Percentiles rank a stretch among this genome's conserved stretches.
phyloP scores from a whole-genome alignment of 352 stramenopile species.

The Pythium rhizo-oryzae region DNA sequence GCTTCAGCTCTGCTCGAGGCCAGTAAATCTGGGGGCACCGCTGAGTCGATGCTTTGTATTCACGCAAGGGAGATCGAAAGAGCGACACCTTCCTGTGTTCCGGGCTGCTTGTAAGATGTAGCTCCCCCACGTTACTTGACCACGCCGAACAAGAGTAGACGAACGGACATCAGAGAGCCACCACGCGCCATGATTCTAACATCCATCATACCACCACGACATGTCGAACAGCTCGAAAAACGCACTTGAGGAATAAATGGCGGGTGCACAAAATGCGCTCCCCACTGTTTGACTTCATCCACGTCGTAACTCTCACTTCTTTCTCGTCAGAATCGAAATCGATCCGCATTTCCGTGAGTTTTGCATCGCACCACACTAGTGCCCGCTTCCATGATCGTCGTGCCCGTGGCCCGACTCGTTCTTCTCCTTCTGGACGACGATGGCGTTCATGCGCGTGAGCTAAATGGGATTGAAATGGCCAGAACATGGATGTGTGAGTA shows the following conservation, averaged over 20 bases:
- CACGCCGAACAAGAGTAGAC: too few species aligned
- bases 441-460: conserved; percentile 85
- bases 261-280: background rate
- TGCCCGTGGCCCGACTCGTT: conserved; percentile 50
- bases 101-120: too few species aligned
- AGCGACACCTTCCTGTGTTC: too few species aligned
- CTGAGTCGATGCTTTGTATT: too few species aligned
- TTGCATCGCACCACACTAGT: conserved; percentile 13
- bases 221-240: background rate
- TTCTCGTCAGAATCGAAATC: conserved; percentile 6
- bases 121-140: too few species aligned
- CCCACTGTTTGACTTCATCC: background rate
- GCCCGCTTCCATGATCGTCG: conserved; percentile 41
- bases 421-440: conserved; percentile 80
- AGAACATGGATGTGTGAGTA: conserved; percentile 2
- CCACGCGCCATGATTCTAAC: too few species aligned
- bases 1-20: too few species aligned
- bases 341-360: background rate
- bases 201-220: background rate
- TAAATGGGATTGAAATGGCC: conserved; percentile 20
- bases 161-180: too few species aligned
- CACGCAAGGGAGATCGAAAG: too few species aligned
- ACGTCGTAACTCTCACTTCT: background rate
- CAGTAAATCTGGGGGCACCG: too few species aligned
- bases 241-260: background rate